These are phyloP conservation scores for Penicillium sp. DNA, from an alignment of 2,329 filamentous ascomycete genomes.

Conservation along the genomic window DNA sequence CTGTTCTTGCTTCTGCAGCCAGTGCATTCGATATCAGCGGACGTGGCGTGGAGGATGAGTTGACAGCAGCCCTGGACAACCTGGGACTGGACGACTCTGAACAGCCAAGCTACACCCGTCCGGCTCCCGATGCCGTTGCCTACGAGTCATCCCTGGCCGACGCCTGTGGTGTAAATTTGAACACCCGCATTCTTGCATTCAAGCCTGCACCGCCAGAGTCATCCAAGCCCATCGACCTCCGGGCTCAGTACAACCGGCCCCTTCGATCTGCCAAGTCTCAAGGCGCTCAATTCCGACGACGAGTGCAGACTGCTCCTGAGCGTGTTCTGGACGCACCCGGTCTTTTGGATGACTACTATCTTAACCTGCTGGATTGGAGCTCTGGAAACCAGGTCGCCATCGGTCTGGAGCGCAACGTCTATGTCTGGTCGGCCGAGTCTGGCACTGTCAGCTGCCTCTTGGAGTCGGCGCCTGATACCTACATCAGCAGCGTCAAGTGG, in stretches of 20 bases:
- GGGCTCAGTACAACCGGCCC: conserved; percentile 95
- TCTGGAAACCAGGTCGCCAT: conserved; percentile 97
- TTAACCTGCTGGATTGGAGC: conserved; percentile 98
- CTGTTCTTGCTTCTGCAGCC: conserved; percentile 68
- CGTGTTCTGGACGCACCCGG: conserved; percentile 93
- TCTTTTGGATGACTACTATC: conserved; percentile 96
- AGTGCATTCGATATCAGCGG: conserved; percentile 59
- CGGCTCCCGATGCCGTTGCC: conserved; percentile 78
- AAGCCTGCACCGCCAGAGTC: conserved; percentile 98
- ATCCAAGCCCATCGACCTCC: conserved; percentile 94
- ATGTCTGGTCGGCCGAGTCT: conserved; percentile 96
- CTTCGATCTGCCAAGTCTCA: conserved; percentile 68
- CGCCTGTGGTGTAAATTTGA: conserved; percentile 86
- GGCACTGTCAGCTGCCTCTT: conserved; percentile 83
- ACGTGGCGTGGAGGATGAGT: conserved; percentile 62
- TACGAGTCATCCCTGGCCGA: conserved; percentile 88
- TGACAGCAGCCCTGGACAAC: conserved; percentile 70
- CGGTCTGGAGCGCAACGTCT: conserved; percentile 91
- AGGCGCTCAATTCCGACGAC: conserved; percentile 81
- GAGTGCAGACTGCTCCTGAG: conserved; percentile 90
- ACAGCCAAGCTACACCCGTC: conserved; percentile 61
- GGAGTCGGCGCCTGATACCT: conserved; percentile 83
- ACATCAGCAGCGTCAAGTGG: conserved; percentile 98
- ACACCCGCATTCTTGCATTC: conserved; percentile 93
- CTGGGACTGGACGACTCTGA: conserved; percentile 73